phyloP scores from a whole-genome alignment of 2,329 filamentous ascomycete genomes.

The Calycina herbarum region DNA sequence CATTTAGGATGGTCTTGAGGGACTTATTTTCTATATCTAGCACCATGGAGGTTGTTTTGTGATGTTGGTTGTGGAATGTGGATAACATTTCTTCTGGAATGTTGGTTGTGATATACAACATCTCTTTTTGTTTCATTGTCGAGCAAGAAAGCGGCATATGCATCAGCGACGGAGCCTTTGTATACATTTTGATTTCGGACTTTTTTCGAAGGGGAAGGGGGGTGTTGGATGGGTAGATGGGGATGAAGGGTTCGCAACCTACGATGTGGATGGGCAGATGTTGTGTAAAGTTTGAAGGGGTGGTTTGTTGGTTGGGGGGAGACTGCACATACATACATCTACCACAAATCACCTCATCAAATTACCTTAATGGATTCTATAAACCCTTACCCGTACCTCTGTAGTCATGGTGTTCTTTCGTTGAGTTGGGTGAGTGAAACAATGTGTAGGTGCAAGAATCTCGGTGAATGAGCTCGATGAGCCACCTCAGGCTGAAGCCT shows the following conservation, averaged over 20 bases:
- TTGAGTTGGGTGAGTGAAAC: too few species aligned
- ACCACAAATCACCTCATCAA: background rate
- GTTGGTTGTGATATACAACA: conserved; percentile 5
- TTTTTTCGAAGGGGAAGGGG: background rate
- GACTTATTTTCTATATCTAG: background rate
- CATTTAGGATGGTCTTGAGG: conserved; percentile 51
- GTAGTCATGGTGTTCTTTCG: too few species aligned
- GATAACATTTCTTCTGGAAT: conserved; percentile 6
- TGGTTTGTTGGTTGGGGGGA: background rate
- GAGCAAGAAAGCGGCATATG: conserved; percentile 17
- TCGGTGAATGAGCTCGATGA: too few species aligned
- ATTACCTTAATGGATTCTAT: background rate
- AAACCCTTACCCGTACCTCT: too few species aligned
- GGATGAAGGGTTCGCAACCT: background rate
- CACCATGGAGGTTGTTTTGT: background rate
- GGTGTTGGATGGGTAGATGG: conserved; percentile 1
- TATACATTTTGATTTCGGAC: background rate
- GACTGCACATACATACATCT: background rate
- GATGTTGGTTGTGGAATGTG: conserved; percentile 15
- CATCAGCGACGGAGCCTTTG: conserved; percentile 18
- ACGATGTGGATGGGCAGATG: background rate
- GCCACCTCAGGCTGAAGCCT: too few species aligned
- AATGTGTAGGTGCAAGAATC: too few species aligned
- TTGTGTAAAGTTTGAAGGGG: background rate
- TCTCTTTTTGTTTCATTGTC: background rate